Conservation (phyloP, 345 rosid genomes). For the Heritiera littoralis region DNA sequence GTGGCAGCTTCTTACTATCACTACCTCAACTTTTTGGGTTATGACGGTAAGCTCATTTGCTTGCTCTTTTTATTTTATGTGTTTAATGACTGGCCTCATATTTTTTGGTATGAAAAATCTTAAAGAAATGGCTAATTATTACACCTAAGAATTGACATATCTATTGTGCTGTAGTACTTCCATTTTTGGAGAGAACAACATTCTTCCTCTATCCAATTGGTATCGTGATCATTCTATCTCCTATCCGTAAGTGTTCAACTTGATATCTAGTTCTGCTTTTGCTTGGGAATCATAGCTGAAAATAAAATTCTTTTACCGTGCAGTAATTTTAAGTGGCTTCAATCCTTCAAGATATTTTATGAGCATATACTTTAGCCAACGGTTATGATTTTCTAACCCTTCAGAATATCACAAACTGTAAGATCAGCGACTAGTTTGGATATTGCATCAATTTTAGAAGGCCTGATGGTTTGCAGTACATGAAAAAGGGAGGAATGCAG, state of each 20-base stretch:
- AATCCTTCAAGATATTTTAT: constrained; percentile 96
- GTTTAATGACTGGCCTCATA: neutral
- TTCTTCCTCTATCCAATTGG: constrained; percentile 98
- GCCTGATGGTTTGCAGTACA: constrained; percentile 20
- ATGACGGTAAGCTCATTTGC: constrained; percentile 68
- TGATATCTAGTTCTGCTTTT: constrained; percentile 1
- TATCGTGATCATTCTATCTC: constrained; percentile 69
- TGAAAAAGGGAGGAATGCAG: neutral
- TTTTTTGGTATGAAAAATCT: neutral
- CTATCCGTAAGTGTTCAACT: constrained; percentile 68
- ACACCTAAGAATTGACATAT: constrained; percentile 4
- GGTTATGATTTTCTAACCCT: constrained; percentile 48
- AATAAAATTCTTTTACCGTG: constrained; percentile 22
- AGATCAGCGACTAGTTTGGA: constrained; percentile 21
- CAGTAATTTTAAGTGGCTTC: constrained; percentile 95
- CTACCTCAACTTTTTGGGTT: constrained; percentile 97
- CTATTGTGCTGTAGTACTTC: constrained; percentile 62
- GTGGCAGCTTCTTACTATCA: constrained; percentile 91
- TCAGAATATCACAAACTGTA: constrained; percentile 10
- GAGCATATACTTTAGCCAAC: constrained; percentile 86
- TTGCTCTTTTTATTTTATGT: neutral
- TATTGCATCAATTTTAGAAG: constrained; percentile 21
- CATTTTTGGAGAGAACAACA: constrained; percentile 95
- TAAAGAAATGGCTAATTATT: constrained; percentile 5
- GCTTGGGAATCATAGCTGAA: neutral